These are phyloP conservation scores for Phlebiopsis gigantea DNA, from an alignment of 768 basidiomycete genomes.

Conservation along the genomic window DNA sequence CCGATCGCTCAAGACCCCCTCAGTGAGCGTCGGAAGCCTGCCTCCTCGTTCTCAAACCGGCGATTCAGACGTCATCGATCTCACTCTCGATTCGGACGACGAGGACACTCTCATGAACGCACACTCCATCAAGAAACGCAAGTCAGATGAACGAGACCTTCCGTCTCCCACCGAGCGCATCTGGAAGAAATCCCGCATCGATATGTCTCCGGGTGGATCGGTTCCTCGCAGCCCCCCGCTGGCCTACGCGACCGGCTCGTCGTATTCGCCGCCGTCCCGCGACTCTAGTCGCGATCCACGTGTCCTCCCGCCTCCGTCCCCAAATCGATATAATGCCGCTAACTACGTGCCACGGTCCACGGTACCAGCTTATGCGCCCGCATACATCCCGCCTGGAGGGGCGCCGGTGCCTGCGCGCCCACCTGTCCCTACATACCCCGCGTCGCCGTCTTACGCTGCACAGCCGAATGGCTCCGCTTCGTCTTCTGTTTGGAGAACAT, in stretches of 20 bases:
- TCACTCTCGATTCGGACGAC: slow-evolving; percentile 78
- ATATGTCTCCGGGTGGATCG: slow-evolving; percentile 15
- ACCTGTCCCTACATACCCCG: background rate
- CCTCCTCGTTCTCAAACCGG: slow-evolving; percentile 28
- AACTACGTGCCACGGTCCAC: background rate
- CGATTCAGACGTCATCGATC: slow-evolving; percentile 65
- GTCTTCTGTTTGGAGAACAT: background rate
- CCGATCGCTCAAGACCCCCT: slow-evolving; percentile 6
- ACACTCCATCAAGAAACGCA: slow-evolving; percentile 47
- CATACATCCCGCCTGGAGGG: slow-evolving; percentile 10
- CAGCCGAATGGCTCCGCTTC: slow-evolving; percentile 1
- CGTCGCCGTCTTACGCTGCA: background rate
- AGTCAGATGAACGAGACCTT: slow-evolving; percentile 46
- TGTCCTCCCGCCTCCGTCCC: slow-evolving; percentile 9
- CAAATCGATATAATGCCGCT: slow-evolving; percentile 2
- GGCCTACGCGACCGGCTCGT: background rate
- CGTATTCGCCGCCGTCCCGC: slow-evolving; percentile 2
- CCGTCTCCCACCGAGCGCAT: slow-evolving; percentile 56
- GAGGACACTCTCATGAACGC: slow-evolving; percentile 36
- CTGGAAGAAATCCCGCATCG: slow-evolving; percentile 64
- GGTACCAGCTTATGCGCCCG: background rate
- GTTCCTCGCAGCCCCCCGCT: background rate
- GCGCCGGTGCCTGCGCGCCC: slow-evolving; percentile 6
- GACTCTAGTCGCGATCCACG: slow-evolving; percentile 4
- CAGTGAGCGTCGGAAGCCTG: slow-evolving; percentile 7